Percentiles rank a stretch among this genome's conserved stretches.
Evolutionary conservation across 768 basidiomycete genomes (phyloP).

Genomic region (Guyanaporus albipodus): DNA sequence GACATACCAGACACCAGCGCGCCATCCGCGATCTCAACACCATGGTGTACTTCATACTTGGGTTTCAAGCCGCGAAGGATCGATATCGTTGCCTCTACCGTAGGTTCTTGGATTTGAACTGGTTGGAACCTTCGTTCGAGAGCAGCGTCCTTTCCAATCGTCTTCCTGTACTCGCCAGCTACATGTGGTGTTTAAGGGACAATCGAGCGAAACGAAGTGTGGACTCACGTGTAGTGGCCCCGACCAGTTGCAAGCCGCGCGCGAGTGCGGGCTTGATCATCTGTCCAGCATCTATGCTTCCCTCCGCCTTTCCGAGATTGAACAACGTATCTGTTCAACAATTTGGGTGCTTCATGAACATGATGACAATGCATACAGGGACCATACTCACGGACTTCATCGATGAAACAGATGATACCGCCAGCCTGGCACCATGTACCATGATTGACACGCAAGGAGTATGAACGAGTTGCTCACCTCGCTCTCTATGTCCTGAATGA

Average conservation of each 20-base stretch:
- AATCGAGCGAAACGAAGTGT: neutral
- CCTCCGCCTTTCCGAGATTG: conserved; percentile 88
- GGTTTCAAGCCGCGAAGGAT: conserved; percentile 85
- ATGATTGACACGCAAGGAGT: conserved; percentile 21
- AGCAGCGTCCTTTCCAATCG: conserved; percentile 88
- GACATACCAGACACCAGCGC: conserved; percentile 77
- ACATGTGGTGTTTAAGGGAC: neutral
- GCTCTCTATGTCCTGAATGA: conserved; percentile 87
- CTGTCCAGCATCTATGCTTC: conserved; percentile 86
- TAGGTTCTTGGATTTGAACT: conserved; percentile 83
- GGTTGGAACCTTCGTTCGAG: conserved; percentile 91
- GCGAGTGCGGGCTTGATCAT: conserved; percentile 94
- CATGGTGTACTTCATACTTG: conserved; percentile 88
- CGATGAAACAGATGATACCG: conserved; percentile 89
- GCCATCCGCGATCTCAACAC: conserved; percentile 85
- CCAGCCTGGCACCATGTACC: conserved; percentile 44
- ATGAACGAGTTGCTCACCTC: conserved; percentile 45
- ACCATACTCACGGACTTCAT: conserved; percentile 79
- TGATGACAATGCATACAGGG: neutral
- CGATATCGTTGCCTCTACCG: conserved; percentile 77
- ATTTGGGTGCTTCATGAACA: neutral
- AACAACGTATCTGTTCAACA: conserved; percentile 62
- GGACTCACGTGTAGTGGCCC: conserved; percentile 80
- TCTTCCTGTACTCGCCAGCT: conserved; percentile 86
- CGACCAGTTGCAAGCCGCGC: conserved; percentile 81